Evolutionary conservation across 352 stramenopile genomes (phyloP), one percentile per base, ranked within the genome.

Genomic region (Pythium brachiatum): DNA sequence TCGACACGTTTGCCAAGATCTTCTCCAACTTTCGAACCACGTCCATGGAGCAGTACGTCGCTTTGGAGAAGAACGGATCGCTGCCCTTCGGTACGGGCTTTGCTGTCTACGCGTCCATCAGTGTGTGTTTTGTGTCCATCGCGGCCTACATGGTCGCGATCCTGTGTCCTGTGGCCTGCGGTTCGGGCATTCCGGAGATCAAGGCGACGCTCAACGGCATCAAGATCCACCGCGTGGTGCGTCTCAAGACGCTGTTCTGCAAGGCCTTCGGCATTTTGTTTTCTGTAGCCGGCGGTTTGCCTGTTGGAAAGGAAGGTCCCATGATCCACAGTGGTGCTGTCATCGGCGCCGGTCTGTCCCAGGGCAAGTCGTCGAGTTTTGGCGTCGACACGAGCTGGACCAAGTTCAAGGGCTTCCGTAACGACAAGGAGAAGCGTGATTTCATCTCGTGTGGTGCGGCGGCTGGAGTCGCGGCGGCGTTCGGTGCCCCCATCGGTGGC

Each of bases 201-300:
- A 99, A 99, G 70, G 95, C 93, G 32, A 98, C 96, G 21, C 76
- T 99, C 13, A 99, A 99, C 74, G 97, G 97, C 21, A 98, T 99
- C 65, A 97, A 98, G 80, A 88, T 99, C 26, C 95, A 97, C 34
- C 85, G 95, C 21, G 87, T 99, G n/a, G 89, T 99, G 7, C 81
- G 93, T 0, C 72, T 98, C 38, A 98, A 98, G 71, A 99, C 97
- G 26, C 73, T 99, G 6, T 81, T 99, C 44, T 98, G 87, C 63
- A 99, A 99, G 76, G 90, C 97, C 0, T 83, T 96, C 63, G 86
- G 90, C 27, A 90, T 97, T 41, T 73, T 96, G 8, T 96, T 97
- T 61, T 89, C 78, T 25, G 86, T 95, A 12, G 62, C 81, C 13
- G 83, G 82, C 6, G 83, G 84, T 1, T 69, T 97, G 3, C 81